Evolutionary conservation across 148 eudicot species (phyloP), one percentile per base, ranked within the genome.

Genomic region (Vaccinium darrowii): DNA sequence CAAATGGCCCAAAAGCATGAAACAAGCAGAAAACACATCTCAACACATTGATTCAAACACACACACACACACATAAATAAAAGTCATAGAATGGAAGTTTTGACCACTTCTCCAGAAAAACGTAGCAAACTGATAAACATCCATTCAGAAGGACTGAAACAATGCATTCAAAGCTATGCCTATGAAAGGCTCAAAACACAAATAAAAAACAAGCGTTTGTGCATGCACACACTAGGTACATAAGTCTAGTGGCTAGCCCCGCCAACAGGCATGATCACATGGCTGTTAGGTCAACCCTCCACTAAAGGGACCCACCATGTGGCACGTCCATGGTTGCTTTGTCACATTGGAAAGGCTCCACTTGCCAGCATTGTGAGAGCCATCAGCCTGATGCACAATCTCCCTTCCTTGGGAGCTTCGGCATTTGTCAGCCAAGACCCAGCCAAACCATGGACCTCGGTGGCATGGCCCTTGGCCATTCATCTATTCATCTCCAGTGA

Each of bases 391-490:
- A 27, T 11, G 36, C 36, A 67, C 30, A 25, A 25, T 67, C 73
- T 27, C 39, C 73, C 18, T 36, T 67, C 15, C 16, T 27, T 2
- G 39, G 73, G 36, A 67, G 73, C 73, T 27, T 25, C 27, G 73
- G 16, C 39, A 67, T 65, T 65, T 96, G 72, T 65, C 39, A 67
- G 73, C 72, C 33, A 65, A 67, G 73, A 67, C 73, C 33, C 8
- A 23, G 33, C 72, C 72, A 67, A 67, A 27, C 25, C 18, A 4
- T 67, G 18, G 74, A 25, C 39, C 39, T 27, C 16, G 39, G 39
- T 36, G 39, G 39, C 39, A 36, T 36, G 39, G 39, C 39, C 39
- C 39, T 36, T 36, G 16, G 73, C 39, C 72, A 65, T 23, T 30
- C 73, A 23, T 67, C 73, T 10, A 67, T 4, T 69, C 39, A 69